phyloP scores from a whole-genome alignment of 1,139 yeast species.

The Lodderomyces oxycetoniae region DNA sequence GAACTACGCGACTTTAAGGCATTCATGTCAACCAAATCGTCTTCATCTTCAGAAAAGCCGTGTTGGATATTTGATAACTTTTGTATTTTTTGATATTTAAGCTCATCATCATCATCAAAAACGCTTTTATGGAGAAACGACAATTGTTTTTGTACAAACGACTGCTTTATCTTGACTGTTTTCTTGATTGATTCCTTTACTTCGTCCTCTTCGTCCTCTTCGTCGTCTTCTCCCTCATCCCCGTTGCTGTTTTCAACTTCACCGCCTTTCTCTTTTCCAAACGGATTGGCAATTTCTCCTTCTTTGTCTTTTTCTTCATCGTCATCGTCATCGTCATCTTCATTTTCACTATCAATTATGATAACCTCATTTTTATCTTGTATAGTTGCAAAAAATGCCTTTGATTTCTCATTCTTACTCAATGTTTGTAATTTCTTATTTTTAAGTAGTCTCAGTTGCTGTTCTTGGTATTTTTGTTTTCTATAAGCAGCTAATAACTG shows the following conservation, averaged over 20 bases:
- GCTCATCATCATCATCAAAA: constrained; percentile 28
- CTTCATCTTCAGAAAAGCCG: constrained; percentile 26
- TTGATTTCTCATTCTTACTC: constrained; percentile 50
- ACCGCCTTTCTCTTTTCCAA: constrained; percentile 2
- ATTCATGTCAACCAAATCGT: constrained; percentile 41
- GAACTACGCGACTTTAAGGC: constrained; percentile 46
- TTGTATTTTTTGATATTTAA: constrained; percentile 31
- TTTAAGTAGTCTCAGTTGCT: constrained; percentile 51
- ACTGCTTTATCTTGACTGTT: constrained; percentile 39
- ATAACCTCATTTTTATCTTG: constrained; percentile 39
- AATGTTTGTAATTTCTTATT: constrained; percentile 48
- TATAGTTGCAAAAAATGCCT: constrained; percentile 71
- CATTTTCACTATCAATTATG: constrained; percentile 26
- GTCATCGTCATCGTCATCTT: too few species aligned
- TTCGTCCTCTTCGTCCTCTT: constrained; percentile 16
- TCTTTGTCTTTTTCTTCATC: constrained; percentile 3
- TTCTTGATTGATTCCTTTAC: constrained; percentile 18
- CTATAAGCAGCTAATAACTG: constrained; percentile 51
- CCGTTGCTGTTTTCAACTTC: constrained; percentile 10
- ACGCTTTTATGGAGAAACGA: constrained; percentile 52
- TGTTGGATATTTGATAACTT: constrained; percentile 34
- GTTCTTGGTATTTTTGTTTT: constrained; percentile 50
- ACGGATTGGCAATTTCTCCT: constrained; percentile 6
- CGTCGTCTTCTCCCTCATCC: constrained; percentile 24
- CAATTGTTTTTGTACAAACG: constrained; percentile 58